A percentile compares a stretch with the other conserved stretches of the same genome.
phyloP scores from a whole-genome alignment of 2,329 filamentous ascomycete genomes.

The Microsporum canis region DNA sequence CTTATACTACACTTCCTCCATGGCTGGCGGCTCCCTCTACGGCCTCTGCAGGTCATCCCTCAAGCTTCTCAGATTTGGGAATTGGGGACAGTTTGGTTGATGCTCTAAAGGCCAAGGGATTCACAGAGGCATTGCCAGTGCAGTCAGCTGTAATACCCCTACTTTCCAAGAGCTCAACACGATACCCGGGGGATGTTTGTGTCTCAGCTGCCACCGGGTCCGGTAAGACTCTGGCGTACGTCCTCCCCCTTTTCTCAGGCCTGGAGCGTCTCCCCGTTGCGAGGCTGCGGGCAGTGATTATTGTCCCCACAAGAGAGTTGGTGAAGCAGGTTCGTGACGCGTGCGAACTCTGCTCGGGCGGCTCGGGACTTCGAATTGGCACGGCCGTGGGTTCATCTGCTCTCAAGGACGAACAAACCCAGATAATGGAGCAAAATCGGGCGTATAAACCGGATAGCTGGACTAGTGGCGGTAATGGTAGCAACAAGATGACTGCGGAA shows the following conservation, averaged over 20 bases:
- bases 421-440: conserved; percentile 53
- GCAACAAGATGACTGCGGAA: conserved; percentile 29
- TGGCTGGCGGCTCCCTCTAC: conserved; percentile 72
- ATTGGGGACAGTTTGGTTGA: conserved; percentile 50
- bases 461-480: conserved; percentile 19
- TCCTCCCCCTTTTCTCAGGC: conserved; percentile 70
- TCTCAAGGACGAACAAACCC: conserved; percentile 53
- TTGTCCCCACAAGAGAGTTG: conserved; percentile 82
- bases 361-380: conserved; percentile 64
- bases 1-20: conserved; percentile 65
- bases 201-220: conserved; percentile 91
- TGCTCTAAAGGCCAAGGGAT: conserved; percentile 56
- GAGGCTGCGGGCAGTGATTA: conserved; percentile 64
- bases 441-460: conserved; percentile 49
- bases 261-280: conserved; percentile 55
- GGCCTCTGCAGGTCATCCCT: conserved; percentile 49
- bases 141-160: conserved; percentile 72
- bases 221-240: conserved; percentile 87
- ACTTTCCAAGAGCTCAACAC: conserved; percentile 53
- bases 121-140: conserved; percentile 62
- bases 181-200: conserved; percentile 64
- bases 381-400: conserved; percentile 72
- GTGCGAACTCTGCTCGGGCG: conserved; percentile 60
- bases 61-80: conserved; percentile 53
- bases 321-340: conserved; percentile 75